Conservation (phyloP, 495 filamentous ascomycete genomes). For the Penicillium desertorum region DNA sequence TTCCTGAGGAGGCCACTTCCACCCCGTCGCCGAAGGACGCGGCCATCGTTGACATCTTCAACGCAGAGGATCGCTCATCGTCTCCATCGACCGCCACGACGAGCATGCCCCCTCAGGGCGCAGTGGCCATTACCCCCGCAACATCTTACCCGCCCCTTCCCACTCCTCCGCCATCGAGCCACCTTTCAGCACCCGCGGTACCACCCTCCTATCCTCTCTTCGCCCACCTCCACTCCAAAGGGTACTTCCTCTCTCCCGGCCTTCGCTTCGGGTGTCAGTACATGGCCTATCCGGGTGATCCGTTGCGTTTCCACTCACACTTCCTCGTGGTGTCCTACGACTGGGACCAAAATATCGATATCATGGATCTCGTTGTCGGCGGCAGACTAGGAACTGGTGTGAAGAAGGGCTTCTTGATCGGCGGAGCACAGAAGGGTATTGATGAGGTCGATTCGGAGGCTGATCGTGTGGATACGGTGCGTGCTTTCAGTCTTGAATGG, state of each 20-base stretch:
- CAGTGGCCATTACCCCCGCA: slow-evolving; percentile 57
- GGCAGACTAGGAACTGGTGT: slow-evolving; percentile 89
- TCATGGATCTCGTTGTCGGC: slow-evolving; percentile 80
- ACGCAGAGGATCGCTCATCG: slow-evolving; percentile 22
- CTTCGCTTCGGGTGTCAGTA: slow-evolving; percentile 93
- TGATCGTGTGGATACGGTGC: slow-evolving; percentile 42
- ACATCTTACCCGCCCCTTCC: slow-evolving; percentile 56
- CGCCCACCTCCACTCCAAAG: slow-evolving; percentile 70
- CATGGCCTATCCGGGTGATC: slow-evolving; percentile 92
- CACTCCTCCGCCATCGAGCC: slow-evolving; percentile 28
- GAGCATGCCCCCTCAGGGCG: slow-evolving; percentile 14
- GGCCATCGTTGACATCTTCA: slow-evolving; percentile 44
- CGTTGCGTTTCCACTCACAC: slow-evolving; percentile 90
- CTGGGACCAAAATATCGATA: slow-evolving; percentile 82
- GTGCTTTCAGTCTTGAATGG: slow-evolving; percentile 80
- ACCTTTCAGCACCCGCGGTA: slow-evolving; percentile 44
- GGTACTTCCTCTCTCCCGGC: slow-evolving; percentile 87
- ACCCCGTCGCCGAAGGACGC: slow-evolving; percentile 9
- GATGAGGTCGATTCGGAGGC: slow-evolving; percentile 27
- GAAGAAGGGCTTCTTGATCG: slow-evolving; percentile 91
- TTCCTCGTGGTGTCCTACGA: slow-evolving; percentile 75
- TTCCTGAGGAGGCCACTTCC: slow-evolving; percentile 18
- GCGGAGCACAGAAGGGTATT: slow-evolving; percentile 53
- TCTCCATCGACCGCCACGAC: slow-evolving; percentile 17
- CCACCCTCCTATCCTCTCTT: slow-evolving; percentile 51